Evolutionary conservation across 129 eudicot genomes (phyloP).

Genomic region (Artemisia argyi): DNA sequence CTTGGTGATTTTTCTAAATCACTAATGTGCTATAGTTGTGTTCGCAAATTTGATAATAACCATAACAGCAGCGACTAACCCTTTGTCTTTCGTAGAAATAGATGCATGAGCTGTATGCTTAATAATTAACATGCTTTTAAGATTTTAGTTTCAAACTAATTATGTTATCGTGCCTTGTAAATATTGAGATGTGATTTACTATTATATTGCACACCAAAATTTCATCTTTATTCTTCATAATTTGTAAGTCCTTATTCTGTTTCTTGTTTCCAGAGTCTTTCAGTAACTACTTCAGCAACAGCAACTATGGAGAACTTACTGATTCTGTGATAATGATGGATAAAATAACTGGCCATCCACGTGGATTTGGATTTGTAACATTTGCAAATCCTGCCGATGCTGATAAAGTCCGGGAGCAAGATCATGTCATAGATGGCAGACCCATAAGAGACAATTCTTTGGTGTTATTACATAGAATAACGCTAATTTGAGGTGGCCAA

Average conservation of each 20-base stretch:
- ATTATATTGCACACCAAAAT: background rate
- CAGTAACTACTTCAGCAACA: conserved; percentile 71
- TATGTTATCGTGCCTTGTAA: background rate
- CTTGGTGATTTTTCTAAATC: background rate
- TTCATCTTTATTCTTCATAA: background rate
- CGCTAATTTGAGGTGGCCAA: background rate
- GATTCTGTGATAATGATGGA: conserved; percentile 97
- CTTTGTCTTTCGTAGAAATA: no score
- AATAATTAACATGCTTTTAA: background rate
- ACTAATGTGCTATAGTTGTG: background rate
- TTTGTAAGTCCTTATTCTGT: conserved; percentile 9
- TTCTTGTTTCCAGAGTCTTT: conserved; percentile 62
- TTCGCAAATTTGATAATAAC: no score
- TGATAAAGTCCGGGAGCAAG: conserved; percentile 79
- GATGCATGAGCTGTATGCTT: background rate
- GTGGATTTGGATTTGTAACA: conserved; percentile 91
- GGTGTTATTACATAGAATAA: background rate
- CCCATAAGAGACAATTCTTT: conserved; percentile 39
- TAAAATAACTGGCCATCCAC: conserved; percentile 76
- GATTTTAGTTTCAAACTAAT: background rate
- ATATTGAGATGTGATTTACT: background rate
- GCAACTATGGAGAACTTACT: conserved; percentile 70
- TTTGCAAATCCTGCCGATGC: conserved; percentile 78
- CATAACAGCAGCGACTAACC: no score
- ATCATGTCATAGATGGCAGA: conserved; percentile 90